phyloP scores from a whole-genome alignment of 306 rosid genomes.

The Rosa persica region DNA sequence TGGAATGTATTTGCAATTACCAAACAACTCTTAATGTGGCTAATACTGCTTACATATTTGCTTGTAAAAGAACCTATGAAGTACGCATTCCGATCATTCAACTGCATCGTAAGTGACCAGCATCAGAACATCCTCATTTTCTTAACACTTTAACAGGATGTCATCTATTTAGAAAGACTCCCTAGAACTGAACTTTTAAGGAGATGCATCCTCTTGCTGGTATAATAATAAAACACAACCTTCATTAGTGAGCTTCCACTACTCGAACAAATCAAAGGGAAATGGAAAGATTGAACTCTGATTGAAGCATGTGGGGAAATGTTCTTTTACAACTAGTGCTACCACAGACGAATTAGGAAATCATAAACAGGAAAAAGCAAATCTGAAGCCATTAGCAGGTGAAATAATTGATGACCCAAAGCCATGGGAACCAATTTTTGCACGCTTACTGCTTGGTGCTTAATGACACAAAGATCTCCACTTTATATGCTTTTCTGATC shows the following conservation, averaged over 20 bases:
- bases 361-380: not conserved
- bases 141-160: not conserved
- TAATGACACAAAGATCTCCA: conserved; percentile 8
- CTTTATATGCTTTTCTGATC: not conserved
- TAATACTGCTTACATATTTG: not conserved
- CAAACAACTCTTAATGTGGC: too few species aligned
- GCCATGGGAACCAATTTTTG: conserved; percentile 1
- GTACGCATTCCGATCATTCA: not conserved
- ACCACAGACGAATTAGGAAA: not conserved
- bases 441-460: conserved; percentile 12
- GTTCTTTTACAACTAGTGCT: not conserved
- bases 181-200: not conserved
- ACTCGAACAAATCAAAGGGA: not conserved
- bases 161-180: not conserved
- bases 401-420: not conserved
- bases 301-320: not conserved
- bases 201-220: not conserved
- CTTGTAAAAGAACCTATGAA: not conserved
- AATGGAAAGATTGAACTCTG: not conserved
- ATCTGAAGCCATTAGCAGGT: not conserved
- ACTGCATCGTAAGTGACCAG: not conserved
- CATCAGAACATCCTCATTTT: not conserved
- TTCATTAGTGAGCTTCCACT: not conserved
- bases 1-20: too few species aligned
- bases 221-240: not conserved